Evolutionary conservation across 192 early-diverging fungal genomes (phyloP), one percentile per base, ranked within the genome.

Genomic region (Dimargaris cristalligena): DNA sequence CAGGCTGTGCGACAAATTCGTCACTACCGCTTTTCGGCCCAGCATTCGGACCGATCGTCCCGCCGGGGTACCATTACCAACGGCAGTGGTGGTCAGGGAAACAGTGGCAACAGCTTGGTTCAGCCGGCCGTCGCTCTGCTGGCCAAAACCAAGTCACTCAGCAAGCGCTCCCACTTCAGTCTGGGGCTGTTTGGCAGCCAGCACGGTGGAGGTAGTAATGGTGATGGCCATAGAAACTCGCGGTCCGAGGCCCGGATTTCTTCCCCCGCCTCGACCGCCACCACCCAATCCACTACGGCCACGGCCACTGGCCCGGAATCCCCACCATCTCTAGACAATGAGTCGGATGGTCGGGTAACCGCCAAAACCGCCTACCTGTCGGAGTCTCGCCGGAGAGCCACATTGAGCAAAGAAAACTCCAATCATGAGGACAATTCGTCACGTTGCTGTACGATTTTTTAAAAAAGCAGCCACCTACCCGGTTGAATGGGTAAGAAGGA

Each of bases 1-100:
- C 88, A 93, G 68, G 75, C 91, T 33, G 91, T 97, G 48, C 73
- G 89, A 44, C 85, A 91, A 61, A 94, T 94, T 71, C 68, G 69
- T 56, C 63, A 56, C 3, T 63, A 57, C 33, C 58, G 60, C 47
- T 6, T 41, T 6, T 41, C 38, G 38, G 38, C 38, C 38, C 8
- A n/a, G n/a, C n/a, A n/a, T n/a, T n/a, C n/a, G n/a, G n/a, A n/a
- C n/a, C n/a, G n/a, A n/a, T n/a, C n/a, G n/a, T n/a, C n/a, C 38
- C 38, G 38, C 38, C 38, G 16, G 16, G 38, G 38, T 16, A 41
- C 38, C 38, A 10, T 16, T 16, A 41, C 8, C 16, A 41, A 16
- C 38, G 38, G 38, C 8, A 16, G 8, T 6, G 6, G 8, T 6
- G 38, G 38, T 16, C 38, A 41, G 8, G 38, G 38, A 16, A 41